Evolutionary conservation across 1,139 yeast genomes (phyloP), one percentile per base, ranked within the genome.

Genomic region (Meyerozyma carpophila): DNA sequence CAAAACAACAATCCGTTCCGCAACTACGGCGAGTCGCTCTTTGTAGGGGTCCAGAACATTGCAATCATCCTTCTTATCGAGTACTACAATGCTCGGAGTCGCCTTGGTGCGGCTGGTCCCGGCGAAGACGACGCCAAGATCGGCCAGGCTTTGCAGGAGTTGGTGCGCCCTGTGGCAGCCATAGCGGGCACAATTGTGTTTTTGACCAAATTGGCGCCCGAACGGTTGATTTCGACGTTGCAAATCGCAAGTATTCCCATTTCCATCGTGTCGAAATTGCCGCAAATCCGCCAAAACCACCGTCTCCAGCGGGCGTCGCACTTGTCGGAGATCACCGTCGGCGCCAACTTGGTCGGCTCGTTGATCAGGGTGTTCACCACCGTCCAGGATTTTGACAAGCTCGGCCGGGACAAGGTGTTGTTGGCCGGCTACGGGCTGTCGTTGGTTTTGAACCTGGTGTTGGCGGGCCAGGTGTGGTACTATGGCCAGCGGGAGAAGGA

Each of bases 351-450:
- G 32, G 45, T 76, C 10, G 86, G 86, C 0, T 70, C 83, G 3
- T 59, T 75, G 29, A 75, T 79, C 25, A 66, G 87, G 45, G 78
- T 81, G 13, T 79, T 75, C 55, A 81, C 87, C 32, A 77, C 84
- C 1, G 43, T 74, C 37, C 75, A 70, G 49, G 58, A 34, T 27
- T 34, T 34, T 25, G 26, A 34, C 37, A 18, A 21, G 25, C 37
- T 34, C 6, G 37, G 37, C 26, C 32, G 59, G 24, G 72, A 68
- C 49, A 48, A 53, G 42, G 61, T 69, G 8, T 62, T 69, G 46
- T 56, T 67, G 43, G 62, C 67, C 6, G 74, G 74, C 3, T 68
- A 68, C 46, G 42, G 58, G 36, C 59, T 65, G n/a, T 63, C 71
- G 3, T 61, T 68, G 36, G 53, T 54, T 10, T 59, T 68, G 51